Percentiles rank a stretch among this genome's conserved stretches.
Conservation (phyloP, 306 rosid species). For the Hippophae tibetana region DNA sequence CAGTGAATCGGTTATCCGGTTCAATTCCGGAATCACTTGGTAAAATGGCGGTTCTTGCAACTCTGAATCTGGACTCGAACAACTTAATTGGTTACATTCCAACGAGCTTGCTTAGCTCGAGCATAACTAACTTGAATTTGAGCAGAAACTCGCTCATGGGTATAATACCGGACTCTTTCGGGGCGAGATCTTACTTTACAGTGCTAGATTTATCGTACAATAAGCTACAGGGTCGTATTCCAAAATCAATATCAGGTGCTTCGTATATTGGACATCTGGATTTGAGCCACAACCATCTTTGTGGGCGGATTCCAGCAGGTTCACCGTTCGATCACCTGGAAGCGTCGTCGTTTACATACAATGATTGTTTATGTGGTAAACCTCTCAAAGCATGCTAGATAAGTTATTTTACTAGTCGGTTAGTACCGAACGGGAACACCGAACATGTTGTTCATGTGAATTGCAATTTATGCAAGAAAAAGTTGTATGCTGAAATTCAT, state of each 20-base stretch:
- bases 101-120: slow-evolving; percentile 38
- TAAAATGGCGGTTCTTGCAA: slow-evolving; percentile 67
- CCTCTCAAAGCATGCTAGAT: slow-evolving; percentile 63
- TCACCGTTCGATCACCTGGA: slow-evolving; percentile 84
- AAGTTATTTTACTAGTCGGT: no score
- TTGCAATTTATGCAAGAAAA: no score
- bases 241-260: slow-evolving; percentile 46
- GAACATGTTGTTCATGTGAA: no score
- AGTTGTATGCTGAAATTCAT: no score
- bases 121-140: slow-evolving; percentile 56
- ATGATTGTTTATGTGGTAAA: slow-evolving; percentile 84
- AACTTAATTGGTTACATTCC: slow-evolving; percentile 52
- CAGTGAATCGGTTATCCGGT: slow-evolving; percentile 54
- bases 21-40: slow-evolving; percentile 54
- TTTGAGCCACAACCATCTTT: slow-evolving; percentile 82
- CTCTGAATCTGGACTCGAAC: slow-evolving; percentile 61
- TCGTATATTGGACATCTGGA: slow-evolving; percentile 81
- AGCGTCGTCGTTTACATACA: slow-evolving; percentile 69
- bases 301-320: slow-evolving; percentile 73
- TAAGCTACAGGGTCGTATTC: slow-evolving; percentile 46
- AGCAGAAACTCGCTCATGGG: slow-evolving; percentile 54
- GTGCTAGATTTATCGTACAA: slow-evolving; percentile 64
- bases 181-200: slow-evolving; percentile 59
- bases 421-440: no score
- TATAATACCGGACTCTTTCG: slow-evolving; percentile 47